Evolutionary conservation across 1,284 basidiomycete genomes (phyloP), one percentile per base, ranked within the genome.

Genomic region (Apiotrichum akiyoshidainum): DNA sequence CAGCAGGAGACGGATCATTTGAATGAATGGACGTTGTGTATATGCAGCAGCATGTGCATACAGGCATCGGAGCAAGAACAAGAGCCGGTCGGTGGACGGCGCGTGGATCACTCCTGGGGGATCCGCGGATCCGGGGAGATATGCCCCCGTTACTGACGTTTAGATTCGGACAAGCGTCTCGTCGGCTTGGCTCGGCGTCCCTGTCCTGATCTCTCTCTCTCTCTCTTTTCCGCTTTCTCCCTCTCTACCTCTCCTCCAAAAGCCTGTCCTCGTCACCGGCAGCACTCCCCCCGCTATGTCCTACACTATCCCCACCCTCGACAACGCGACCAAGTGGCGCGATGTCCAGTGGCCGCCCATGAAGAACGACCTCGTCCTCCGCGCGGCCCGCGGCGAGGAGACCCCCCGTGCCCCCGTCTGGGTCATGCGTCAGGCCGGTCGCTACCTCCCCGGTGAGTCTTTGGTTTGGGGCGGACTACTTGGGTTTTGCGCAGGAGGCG

Each of bases 391-490:
- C 75, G 91, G 92, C 14, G 87, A 95, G 78, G 82, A 85, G 75
- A 94, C 92, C 0, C 89, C 91, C 71, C 86, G 91, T 58, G 92
- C 95, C 3, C 95, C 95, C 14, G 92, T 96, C 61, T 99, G 95
- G 95, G 90, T 98, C 61, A 99, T 99, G 95, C 85, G 96, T 37
- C 95, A 99, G 76, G 96, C 96, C 21, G 94, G 95, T 47, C 84
- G 94, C 55, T 96, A 96, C 79, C 85, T 97, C 52, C 93, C 93
- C 77, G 93, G 92, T 92, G 70, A 77, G 82, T 77, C n/a, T 10
- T 12, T 41, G 40, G 1, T n/a, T 3, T 19, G 40, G 9, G n/a
- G n/a, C n/a, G n/a, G n/a, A n/a, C n/a, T 31, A 31, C 3, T 31
- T 31, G 26, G 4, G 26, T 31, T 7, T 31, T 31, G 26, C 26